Evolutionary conservation across 2,329 filamentous ascomycete species (phyloP).

Genomic region (Hypomyces rosellus): DNA sequence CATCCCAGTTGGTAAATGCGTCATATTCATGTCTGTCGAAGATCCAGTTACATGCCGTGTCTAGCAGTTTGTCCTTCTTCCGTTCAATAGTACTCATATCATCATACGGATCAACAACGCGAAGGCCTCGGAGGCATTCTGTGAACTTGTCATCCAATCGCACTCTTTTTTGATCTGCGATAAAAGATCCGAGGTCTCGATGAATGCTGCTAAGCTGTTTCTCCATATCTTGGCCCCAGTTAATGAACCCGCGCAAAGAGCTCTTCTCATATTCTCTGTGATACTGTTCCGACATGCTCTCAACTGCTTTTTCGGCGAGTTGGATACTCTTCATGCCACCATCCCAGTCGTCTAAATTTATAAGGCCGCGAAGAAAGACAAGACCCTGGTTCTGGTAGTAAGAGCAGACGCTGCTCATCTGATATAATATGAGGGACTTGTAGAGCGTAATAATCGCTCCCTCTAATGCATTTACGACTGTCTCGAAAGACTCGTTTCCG

Average conservation of each 20-base stretch:
- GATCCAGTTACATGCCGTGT: constrained; percentile 13
- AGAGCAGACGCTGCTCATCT: constrained; percentile 34
- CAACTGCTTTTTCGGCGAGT: constrained; percentile 18
- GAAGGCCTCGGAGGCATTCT: constrained; percentile 13
- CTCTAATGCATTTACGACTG: constrained; percentile 17
- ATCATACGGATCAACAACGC: constrained; percentile 10
- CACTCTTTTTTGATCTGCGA: constrained; percentile 11
- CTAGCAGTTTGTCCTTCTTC: constrained; percentile 12
- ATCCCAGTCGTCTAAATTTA: constrained; percentile 30
- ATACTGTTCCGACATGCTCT: background rate
- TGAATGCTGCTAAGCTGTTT: constrained; percentile 11
- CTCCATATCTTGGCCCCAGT: constrained; percentile 9
- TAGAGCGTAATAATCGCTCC: constrained; percentile 29
- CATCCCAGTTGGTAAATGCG: constrained; percentile 23
- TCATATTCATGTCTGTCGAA: constrained; percentile 9
- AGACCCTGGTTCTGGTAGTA: constrained; percentile 25
- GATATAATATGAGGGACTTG: constrained; percentile 30
- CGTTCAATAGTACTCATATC: constrained; percentile 13
- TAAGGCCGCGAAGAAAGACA: constrained; percentile 22
- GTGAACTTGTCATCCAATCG: constrained; percentile 11
- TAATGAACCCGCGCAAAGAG: background rate
- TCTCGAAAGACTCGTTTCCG: background rate
- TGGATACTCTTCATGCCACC: constrained; percentile 21
- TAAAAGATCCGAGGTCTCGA: constrained; percentile 13
- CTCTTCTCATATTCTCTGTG: constrained; percentile 3